phyloP scores from a whole-genome alignment of 495 filamentous ascomycete species.

The Aspergillus taichungensis region DNA sequence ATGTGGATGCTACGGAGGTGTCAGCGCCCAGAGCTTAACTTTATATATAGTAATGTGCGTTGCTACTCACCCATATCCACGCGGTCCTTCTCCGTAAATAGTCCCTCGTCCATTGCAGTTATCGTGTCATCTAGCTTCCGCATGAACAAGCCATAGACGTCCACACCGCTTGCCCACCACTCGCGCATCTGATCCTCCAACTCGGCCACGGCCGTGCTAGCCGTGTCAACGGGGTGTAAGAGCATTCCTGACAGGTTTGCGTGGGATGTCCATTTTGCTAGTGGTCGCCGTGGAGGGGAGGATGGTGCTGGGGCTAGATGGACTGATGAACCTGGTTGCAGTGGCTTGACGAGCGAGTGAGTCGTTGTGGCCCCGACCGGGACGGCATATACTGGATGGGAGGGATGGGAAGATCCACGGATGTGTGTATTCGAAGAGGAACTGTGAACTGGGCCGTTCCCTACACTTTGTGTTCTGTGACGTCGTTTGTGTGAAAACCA shows the following conservation, averaged over 20 bases:
- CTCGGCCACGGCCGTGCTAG: background rate
- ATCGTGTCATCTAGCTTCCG: slow-evolving; percentile 51
- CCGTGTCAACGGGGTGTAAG: background rate
- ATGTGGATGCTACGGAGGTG: slow-evolving; percentile 16
- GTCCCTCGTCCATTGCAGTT: slow-evolving; percentile 60
- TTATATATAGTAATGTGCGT: background rate
- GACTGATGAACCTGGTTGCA: no score
- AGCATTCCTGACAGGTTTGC: slow-evolving; percentile 1
- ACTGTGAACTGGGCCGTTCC: no score
- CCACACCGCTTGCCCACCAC: slow-evolving; percentile 5
- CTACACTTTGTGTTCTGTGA: no score
- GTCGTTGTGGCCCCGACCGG: no score
- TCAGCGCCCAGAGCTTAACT: slow-evolving; percentile 14
- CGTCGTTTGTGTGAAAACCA: no score
- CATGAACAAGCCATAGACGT: slow-evolving; percentile 33
- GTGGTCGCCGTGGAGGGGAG: background rate
- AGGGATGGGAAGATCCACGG: no score
- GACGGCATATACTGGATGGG: no score
- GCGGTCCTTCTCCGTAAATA: slow-evolving; percentile 51
- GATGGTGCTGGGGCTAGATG: no score
- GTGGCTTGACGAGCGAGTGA: no score
- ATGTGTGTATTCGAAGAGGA: no score
- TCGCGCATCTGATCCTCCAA: slow-evolving; percentile 4
- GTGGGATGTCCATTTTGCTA: slow-evolving; percentile 2
- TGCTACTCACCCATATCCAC: slow-evolving; percentile 40